Evolutionary conservation across 345 rosid genomes (phyloP), one percentile per base, ranked within the genome.

Genomic region (Brassica nigra): DNA sequence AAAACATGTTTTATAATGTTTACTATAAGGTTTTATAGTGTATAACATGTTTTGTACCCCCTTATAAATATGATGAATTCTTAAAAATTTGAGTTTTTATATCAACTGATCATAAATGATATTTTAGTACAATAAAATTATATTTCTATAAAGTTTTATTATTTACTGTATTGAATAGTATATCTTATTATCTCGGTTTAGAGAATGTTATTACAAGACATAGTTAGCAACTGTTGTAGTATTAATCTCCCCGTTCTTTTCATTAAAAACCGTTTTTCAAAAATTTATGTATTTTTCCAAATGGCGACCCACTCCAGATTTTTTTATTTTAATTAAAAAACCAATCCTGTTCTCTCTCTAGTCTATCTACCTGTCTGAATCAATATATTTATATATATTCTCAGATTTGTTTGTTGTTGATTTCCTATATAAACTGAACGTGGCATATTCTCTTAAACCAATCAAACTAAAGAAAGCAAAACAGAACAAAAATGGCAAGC

Each of bases 401-500:
- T 15, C 4, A 54, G 36, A 75, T 39, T 52, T 39, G 5, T 16
- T 33, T 70, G 6, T 9, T 36, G 39, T 55, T 71, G 2, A 42
- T 27, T 65, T 39, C 11, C 12, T 0, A 14, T 33, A 79, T 67
- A 79, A 47, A 73, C 66, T 1, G 33, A 34, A 78, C 57, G 12
- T 33, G 44, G 31, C 64, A 58, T 57, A 16, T 42, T 30, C 30
- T 18, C 5, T 20, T 42, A 30, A 72, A 44, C 62, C 63, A 54
- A 73, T 11, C 55, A 73, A 67, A 71, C 71, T 63, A 55, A 65
- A 30, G 57, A 78, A 78, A 65, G 10, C 16, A 73, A 31, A 72
- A 66, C 62, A 59, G 5, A 71, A 31, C 63, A 73, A 9, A 37
- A 72, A 79, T 79, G 82, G 82, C 75, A 29, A 79, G 78, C 64